phyloP scores from a whole-genome alignment of 495 filamentous ascomycete genomes.

The Wilcoxina mikolae region DNA sequence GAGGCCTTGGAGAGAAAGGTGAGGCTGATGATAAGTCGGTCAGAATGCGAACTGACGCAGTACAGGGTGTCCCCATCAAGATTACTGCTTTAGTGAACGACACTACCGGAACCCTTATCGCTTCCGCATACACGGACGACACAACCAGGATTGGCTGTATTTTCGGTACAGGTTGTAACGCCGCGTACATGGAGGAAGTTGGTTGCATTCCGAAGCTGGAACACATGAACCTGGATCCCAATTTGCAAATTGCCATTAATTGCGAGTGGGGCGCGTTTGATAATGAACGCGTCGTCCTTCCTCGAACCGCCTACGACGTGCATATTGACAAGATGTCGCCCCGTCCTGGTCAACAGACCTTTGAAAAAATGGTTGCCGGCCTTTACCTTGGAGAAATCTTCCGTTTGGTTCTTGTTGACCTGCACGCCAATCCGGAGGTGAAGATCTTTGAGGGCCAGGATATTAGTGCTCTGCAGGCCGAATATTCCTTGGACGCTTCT shows the following conservation, averaged over 20 bases:
- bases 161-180: conserved; percentile 96
- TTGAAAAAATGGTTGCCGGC: conserved; percentile 97
- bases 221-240: conserved; percentile 78
- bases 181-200: conserved; percentile 90
- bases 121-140: conserved; percentile 84
- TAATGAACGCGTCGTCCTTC: conserved; percentile 86
- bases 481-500: conserved; percentile 78
- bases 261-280: conserved; percentile 99
- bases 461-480: conserved; percentile 57
- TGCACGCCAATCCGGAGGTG: conserved; percentile 60
- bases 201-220: conserved; percentile 88
- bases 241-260: conserved; percentile 92
- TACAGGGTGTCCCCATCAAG: conserved; percentile 76
- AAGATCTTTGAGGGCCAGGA: conserved; percentile 76
- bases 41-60: not conserved
- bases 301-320: conserved; percentile 69
- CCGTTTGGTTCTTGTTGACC: conserved; percentile 72
- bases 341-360: conserved; percentile 85
- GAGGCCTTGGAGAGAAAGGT: conserved; percentile 63
- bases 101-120: conserved; percentile 97
- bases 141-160: conserved; percentile 93
- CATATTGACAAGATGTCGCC: conserved; percentile 86
- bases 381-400: conserved; percentile 93
- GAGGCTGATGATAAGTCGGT: conserved; percentile 26
- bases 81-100: conserved; percentile 91